phyloP scores from a whole-genome alignment of 2,329 filamentous ascomycete species.

The Dactylellina leptospora region DNA sequence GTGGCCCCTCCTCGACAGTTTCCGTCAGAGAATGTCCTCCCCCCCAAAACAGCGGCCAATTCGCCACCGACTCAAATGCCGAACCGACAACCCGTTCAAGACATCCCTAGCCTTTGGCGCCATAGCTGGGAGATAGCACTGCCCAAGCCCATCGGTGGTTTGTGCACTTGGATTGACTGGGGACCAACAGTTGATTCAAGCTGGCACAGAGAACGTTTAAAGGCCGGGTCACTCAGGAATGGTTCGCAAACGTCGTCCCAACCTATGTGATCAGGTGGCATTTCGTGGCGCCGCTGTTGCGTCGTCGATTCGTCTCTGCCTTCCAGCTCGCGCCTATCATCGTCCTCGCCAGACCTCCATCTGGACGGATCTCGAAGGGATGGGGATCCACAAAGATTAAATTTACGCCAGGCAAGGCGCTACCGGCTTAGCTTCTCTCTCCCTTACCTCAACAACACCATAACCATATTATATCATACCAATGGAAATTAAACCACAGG shows the following conservation, averaged over 20 bases:
- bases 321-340: slow-evolving; percentile 37
- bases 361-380: neutral
- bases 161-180: neutral
- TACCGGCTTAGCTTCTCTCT: neutral
- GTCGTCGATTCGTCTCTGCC: slow-evolving; percentile 2
- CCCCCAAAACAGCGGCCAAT: neutral
- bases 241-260: neutral
- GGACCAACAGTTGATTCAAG: neutral
- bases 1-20: slow-evolving; percentile 11
- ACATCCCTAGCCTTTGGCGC: neutral
- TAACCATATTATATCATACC: neutral
- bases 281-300: slow-evolving; percentile 26
- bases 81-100: neutral
- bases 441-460: neutral
- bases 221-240: too few species aligned
- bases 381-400: neutral
- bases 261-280: slow-evolving; percentile 25
- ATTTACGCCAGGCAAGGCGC: slow-evolving; percentile 7
- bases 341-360: slow-evolving; percentile 20
- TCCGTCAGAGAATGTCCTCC: neutral
- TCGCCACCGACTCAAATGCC: slow-evolving; percentile 9
- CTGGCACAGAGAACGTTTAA: slow-evolving; percentile 8
- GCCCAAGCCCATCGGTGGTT: neutral
- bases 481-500: slow-evolving; percentile 5
- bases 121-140: neutral